A percentile compares a stretch with the other conserved stretches of the same genome.
Conservation (phyloP, 305 asterid genomes). For the Euphrasia arctica region DNA sequence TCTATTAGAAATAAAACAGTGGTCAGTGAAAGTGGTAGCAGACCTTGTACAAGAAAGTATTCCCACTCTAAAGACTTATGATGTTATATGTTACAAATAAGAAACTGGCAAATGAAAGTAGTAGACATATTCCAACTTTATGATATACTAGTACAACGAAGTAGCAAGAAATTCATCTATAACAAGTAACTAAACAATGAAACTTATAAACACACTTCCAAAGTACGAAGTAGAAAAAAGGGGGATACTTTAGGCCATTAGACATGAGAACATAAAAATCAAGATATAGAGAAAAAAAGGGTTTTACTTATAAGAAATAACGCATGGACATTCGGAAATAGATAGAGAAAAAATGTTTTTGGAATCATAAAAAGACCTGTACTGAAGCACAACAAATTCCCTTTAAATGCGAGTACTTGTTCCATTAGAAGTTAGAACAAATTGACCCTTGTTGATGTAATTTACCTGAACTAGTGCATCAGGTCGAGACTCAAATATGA, state of each 20-base stretch:
- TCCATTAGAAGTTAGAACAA: background rate
- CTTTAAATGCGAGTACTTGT: background rate
- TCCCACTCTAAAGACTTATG: slow-evolving; percentile 90
- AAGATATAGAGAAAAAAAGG: background rate
- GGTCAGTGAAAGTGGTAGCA: background rate
- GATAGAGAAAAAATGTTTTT: too few species aligned
- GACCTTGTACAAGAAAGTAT: slow-evolving; percentile 15
- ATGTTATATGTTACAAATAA: slow-evolving; percentile 65
- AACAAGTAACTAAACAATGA: background rate
- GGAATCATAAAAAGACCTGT: background rate
- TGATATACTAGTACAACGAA: background rate
- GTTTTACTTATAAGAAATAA: background rate
- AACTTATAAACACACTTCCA: background rate
- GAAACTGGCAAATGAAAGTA: background rate
- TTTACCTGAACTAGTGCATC: slow-evolving; percentile 96
- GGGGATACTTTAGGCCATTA: slow-evolving; percentile 9
- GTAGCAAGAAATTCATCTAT: background rate
- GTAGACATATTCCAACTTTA: background rate
- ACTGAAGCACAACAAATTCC: slow-evolving; percentile 13
- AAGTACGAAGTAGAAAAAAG: background rate
- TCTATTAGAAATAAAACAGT: slow-evolving; percentile 41
- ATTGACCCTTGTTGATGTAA: background rate
- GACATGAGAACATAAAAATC: too few species aligned
- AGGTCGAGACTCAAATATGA: slow-evolving; percentile 96
- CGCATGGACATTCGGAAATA: background rate